These are phyloP conservation scores for Exophiala alcalophila DNA, from an alignment of 2,329 filamentous ascomycete genomes.

Conservation along the genomic window DNA sequence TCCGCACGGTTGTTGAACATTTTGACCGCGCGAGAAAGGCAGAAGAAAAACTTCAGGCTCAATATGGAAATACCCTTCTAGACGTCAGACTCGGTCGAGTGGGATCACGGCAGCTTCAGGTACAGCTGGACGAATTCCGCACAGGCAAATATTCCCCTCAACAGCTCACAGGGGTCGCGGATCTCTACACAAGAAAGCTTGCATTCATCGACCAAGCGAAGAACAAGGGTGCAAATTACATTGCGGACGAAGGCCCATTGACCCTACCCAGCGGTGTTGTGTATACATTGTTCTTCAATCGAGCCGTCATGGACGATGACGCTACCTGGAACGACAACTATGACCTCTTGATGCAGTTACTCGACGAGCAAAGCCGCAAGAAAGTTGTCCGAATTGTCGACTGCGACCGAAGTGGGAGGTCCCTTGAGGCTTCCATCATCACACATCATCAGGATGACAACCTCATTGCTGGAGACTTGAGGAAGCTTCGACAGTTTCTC, in stretches of 20 bases:
- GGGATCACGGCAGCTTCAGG: slow-evolving; percentile 15
- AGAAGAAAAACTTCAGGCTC: slow-evolving; percentile 14
- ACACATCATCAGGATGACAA: slow-evolving; percentile 22
- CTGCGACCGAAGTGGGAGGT: slow-evolving; percentile 25
- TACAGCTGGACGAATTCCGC: slow-evolving; percentile 16
- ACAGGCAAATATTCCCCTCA: slow-evolving; percentile 16
- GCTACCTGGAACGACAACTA: slow-evolving; percentile 26
- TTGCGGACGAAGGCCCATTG: slow-evolving; percentile 25
- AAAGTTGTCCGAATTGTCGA: slow-evolving; percentile 28
- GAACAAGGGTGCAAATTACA: slow-evolving; percentile 29
- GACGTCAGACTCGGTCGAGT: slow-evolving; percentile 23
- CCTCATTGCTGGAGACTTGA: slow-evolving; percentile 22
- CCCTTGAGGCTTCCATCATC: slow-evolving; percentile 27
- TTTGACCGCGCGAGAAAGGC: slow-evolving; percentile 9
- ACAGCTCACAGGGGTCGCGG: slow-evolving; percentile 11
- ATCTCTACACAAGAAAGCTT: slow-evolving; percentile 25
- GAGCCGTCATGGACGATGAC: slow-evolving; percentile 15
- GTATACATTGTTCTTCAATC: slow-evolving; percentile 32
- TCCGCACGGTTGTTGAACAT: slow-evolving; percentile 16
- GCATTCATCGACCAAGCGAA: slow-evolving; percentile 28
- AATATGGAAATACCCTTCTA: slow-evolving; percentile 20
- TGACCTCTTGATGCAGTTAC: slow-evolving; percentile 28
- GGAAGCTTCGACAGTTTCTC: slow-evolving; percentile 27
- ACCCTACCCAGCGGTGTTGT: slow-evolving; percentile 10
- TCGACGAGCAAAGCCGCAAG: slow-evolving; percentile 11